Conservation (phyloP, 2,329 filamentous ascomycete genomes). For the Endocalyx cinctus region DNA sequence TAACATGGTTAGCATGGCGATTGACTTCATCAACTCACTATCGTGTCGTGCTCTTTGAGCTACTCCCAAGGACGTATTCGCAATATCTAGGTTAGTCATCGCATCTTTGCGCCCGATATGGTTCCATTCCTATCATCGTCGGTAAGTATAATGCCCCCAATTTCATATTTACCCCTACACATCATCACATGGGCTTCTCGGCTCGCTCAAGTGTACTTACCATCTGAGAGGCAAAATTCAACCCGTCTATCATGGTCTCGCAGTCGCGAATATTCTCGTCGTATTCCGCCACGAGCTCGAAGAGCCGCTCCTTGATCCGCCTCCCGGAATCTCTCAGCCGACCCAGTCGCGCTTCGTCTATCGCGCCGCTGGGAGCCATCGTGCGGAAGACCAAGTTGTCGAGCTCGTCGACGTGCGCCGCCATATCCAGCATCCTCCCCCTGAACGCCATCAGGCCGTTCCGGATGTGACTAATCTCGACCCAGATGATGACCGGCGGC, state of each 20-base stretch:
- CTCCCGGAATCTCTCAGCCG: constrained; percentile 7
- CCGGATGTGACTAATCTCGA: constrained; percentile 5
- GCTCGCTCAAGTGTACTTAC: constrained; percentile 7
- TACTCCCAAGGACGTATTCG: constrained; percentile 17
- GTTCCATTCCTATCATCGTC: constrained; percentile 27
- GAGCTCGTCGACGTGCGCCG: constrained; percentile 5
- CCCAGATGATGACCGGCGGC: constrained; percentile 4
- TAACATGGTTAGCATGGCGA: constrained; percentile 25
- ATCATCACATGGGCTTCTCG: no score
- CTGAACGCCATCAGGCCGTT: constrained; percentile 6
- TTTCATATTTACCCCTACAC: no score
- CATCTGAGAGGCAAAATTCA: constrained; percentile 22
- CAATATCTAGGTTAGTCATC: constrained; percentile 17
- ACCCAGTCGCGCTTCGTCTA: not conserved
- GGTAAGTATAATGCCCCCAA: no score
- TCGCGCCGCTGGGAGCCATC: constrained; percentile 1
- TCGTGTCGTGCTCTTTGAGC: constrained; percentile 22
- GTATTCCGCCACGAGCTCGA: constrained; percentile 22
- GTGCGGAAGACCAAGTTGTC: constrained; percentile 2
- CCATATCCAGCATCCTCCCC: constrained; percentile 6
- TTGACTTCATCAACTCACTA: constrained; percentile 24
- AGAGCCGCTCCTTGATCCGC: constrained; percentile 15
- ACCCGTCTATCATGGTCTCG: constrained; percentile 20
- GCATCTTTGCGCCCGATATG: constrained; percentile 22
- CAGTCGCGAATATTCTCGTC: constrained; percentile 23